phyloP scores from a whole-genome alignment of 2,329 filamentous ascomycete genomes.

The Paradendryphiella salina region DNA sequence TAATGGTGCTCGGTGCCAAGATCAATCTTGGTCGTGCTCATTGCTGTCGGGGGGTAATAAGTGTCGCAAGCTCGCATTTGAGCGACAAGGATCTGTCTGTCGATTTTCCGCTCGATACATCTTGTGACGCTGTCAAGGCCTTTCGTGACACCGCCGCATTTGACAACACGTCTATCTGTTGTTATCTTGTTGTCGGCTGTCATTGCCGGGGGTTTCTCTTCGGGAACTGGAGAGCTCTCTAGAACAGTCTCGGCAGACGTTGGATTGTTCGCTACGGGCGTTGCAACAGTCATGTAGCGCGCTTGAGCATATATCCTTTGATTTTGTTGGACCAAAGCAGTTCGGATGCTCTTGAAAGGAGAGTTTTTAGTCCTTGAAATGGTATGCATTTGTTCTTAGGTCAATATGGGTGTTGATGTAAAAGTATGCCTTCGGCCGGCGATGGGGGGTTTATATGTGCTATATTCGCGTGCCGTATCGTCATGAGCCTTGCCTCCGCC shows the following conservation, averaged over 20 bases:
- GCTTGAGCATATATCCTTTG: too few species aligned
- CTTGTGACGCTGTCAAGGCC: slow-evolving; percentile 12
- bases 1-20: background rate
- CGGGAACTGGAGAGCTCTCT: background rate
- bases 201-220: background rate
- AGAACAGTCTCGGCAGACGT: too few species aligned
- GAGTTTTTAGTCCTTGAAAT: too few species aligned
- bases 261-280: too few species aligned
- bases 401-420: too few species aligned
- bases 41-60: background rate
- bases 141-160: slow-evolving; percentile 9
- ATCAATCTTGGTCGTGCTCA: background rate
- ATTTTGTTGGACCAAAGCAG: too few species aligned
- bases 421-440: too few species aligned
- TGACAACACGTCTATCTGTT: too few species aligned
- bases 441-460: background rate
- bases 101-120: slow-evolving; percentile 16
- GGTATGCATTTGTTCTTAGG: too few species aligned
- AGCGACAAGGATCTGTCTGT: slow-evolving; percentile 18
- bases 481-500: background rate
- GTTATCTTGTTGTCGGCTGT: too few species aligned
- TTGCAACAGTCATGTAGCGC: too few species aligned
- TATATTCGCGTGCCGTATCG: background rate
- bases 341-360: too few species aligned
- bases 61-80: slow-evolving; percentile 16